phyloP scores from a whole-genome alignment of 345 rosid species.

The Stellera chamaejasme region DNA sequence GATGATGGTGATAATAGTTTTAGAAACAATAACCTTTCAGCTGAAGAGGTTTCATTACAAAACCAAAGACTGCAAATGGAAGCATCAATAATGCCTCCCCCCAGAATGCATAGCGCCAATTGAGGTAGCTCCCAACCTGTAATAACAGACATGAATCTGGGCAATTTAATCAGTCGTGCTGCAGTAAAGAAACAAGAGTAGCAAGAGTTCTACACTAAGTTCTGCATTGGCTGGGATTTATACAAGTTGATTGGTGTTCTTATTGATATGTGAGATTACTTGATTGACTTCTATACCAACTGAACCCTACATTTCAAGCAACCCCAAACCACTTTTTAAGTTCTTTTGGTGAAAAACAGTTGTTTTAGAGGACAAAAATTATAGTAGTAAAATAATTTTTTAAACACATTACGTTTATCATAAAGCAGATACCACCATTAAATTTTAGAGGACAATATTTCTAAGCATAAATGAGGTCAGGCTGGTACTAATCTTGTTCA shows the following conservation, averaged over 20 bases:
- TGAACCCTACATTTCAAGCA: too few species aligned
- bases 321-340: too few species aligned
- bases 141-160: conserved; percentile 3
- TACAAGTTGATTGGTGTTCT: not conserved
- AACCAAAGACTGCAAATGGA: conserved; percentile 69
- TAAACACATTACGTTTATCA: too few species aligned
- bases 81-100: conserved; percentile 84
- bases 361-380: too few species aligned
- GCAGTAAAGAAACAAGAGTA: not conserved
- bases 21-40: conserved; percentile 56
- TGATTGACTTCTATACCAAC: too few species aligned
- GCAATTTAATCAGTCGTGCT: not conserved
- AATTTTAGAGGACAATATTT: too few species aligned
- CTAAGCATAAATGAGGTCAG: too few species aligned
- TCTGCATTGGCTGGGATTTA: not conserved
- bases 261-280: too few species aligned
- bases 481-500: too few species aligned
- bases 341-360: too few species aligned
- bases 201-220: not conserved
- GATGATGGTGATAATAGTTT: not conserved
- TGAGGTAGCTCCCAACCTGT: conserved; percentile 58
- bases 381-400: too few species aligned
- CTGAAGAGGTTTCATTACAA: conserved; percentile 74
- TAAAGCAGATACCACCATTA: too few species aligned
- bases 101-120: conserved; percentile 84